phyloP scores from a whole-genome alignment of 2,329 filamentous ascomycete species.

The Chaetothyriales sp. region DNA sequence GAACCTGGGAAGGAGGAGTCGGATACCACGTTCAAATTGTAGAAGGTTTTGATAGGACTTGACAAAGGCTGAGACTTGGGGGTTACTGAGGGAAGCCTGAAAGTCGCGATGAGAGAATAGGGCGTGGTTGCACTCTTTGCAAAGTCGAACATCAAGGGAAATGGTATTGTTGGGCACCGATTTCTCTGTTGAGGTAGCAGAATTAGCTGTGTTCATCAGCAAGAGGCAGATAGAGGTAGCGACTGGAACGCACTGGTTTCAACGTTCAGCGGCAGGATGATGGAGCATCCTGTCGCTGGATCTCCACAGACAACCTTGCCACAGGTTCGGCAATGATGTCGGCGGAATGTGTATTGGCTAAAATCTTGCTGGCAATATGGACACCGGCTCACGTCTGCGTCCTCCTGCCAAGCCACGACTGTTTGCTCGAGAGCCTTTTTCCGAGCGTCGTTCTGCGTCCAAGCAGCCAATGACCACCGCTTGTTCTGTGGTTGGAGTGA shows the following conservation, averaged over 20 bases:
- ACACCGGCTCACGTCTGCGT: conserved; percentile 61
- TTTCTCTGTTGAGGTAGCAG: conserved; percentile 14
- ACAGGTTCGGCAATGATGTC: conserved; percentile 90
- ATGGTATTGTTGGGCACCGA: conserved; percentile 31
- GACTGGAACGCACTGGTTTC: conserved; percentile 38
- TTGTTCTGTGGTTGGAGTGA: conserved; percentile 34
- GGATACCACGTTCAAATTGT: conserved; percentile 79
- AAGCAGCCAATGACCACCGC: conserved; percentile 37
- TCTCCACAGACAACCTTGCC: conserved; percentile 89
- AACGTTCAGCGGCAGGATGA: conserved; percentile 67
- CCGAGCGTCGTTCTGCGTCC: conserved; percentile 53
- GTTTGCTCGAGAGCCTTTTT: conserved; percentile 70
- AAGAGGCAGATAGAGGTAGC: conserved; percentile 1
- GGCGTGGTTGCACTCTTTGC: conserved; percentile 66
- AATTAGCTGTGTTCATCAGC: conserved; percentile 16
- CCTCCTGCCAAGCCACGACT: conserved; percentile 89
- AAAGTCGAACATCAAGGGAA: conserved; percentile 75
- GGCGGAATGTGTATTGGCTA: conserved; percentile 75
- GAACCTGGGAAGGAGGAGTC: conserved; percentile 65
- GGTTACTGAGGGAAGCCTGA: conserved; percentile 47
- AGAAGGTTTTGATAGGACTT: conserved; percentile 68
- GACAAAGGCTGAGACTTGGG: conserved; percentile 40
- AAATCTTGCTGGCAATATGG: conserved; percentile 96
- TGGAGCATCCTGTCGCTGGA: conserved; percentile 66
- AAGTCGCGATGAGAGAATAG: conserved; percentile 67